Percentiles rank a stretch among this genome's conserved stretches.
Evolutionary conservation across 1,284 basidiomycete genomes (phyloP).

Genomic region (Pseudozyma hubeiensis): DNA sequence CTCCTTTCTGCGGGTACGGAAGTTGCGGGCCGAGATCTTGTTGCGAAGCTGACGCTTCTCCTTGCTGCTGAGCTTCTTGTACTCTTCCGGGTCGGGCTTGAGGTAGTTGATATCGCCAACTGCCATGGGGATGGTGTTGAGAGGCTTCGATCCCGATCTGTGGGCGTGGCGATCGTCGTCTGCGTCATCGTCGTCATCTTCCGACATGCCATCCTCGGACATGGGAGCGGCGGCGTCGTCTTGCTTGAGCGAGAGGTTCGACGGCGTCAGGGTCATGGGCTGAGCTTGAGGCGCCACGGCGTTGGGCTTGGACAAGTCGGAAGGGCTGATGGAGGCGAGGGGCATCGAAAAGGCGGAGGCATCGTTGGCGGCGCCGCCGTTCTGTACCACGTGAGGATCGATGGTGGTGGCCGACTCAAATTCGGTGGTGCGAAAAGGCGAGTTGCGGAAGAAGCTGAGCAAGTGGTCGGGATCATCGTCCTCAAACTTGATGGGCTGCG

Average conservation of each 20-base stretch:
- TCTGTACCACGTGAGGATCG: conserved; percentile 48
- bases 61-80: conserved; percentile 93
- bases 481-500: conserved; percentile 32
- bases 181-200: conserved; percentile 44
- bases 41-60: conserved; percentile 96
- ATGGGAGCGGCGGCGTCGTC: conserved; percentile 30
- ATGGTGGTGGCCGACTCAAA: conserved; percentile 44
- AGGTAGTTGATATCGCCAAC: conserved; percentile 54
- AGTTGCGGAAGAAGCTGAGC: conserved; percentile 41
- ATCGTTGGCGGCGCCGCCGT: not conserved
- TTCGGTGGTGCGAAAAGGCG: conserved; percentile 40
- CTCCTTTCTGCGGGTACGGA: conserved; percentile 92
- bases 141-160: conserved; percentile 22
- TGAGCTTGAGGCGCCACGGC: conserved; percentile 6
- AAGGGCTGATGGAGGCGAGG: conserved; percentile 23
- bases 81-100: conserved; percentile 84
- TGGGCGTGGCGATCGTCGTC: conserved; percentile 13
- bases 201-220: conserved; percentile 49
- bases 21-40: conserved; percentile 95
- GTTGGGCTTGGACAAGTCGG: conserved; percentile 5
- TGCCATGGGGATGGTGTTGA: conserved; percentile 41
- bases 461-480: conserved; percentile 32
- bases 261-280: conserved; percentile 9
- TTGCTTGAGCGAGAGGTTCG: conserved; percentile 8
- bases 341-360: conserved; percentile 14